A percentile compares a stretch with the other conserved stretches of the same genome.
Evolutionary conservation across 73 alveolate genomes (phyloP).

Genomic region (Diophrys appendiculata): DNA sequence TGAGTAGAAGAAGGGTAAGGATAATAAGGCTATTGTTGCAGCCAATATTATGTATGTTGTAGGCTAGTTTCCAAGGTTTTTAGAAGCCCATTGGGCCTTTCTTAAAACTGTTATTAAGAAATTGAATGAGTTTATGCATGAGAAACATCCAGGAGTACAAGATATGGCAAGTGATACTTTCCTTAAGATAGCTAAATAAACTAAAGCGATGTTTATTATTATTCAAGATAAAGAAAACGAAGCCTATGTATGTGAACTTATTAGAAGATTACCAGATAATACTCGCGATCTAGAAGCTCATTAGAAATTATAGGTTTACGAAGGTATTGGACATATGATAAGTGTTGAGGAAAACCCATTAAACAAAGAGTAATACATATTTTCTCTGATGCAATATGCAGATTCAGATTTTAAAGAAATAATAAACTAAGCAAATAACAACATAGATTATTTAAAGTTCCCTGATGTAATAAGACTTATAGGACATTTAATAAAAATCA

Average conservation of each 20-base stretch:
- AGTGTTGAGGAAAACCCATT: slow-evolving; percentile 66
- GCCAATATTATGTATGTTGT: slow-evolving; percentile 98
- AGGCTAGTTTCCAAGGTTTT: slow-evolving; percentile 96
- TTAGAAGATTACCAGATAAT: slow-evolving; percentile 85
- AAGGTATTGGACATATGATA: slow-evolving; percentile 95
- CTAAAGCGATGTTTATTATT: slow-evolving; percentile 59
- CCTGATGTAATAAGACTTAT: slow-evolving; percentile 74
- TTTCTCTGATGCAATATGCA: slow-evolving; percentile 66
- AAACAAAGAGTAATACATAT: slow-evolving; percentile 56
- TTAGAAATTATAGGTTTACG: slow-evolving; percentile 91
- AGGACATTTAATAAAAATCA: slow-evolving; percentile 76
- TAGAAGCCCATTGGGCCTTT: slow-evolving; percentile 95
- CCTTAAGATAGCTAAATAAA: slow-evolving; percentile 73
- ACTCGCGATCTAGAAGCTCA: slow-evolving; percentile 83
- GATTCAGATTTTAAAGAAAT: slow-evolving; percentile 77
- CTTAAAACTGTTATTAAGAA: slow-evolving; percentile 96
- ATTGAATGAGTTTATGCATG: slow-evolving; percentile 98
- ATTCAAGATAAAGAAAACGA: slow-evolving; percentile 76
- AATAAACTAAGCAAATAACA: slow-evolving; percentile 67
- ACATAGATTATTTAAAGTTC: slow-evolving; percentile 63
- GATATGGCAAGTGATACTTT: slow-evolving; percentile 98
- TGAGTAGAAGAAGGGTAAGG: slow-evolving; percentile 72
- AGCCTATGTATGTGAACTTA: slow-evolving; percentile 89
- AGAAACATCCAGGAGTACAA: slow-evolving; percentile 96
- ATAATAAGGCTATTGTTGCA: slow-evolving; percentile 86